phyloP scores from a whole-genome alignment of 2,329 filamentous ascomycete genomes.

The Rutstroemia sp. region DNA sequence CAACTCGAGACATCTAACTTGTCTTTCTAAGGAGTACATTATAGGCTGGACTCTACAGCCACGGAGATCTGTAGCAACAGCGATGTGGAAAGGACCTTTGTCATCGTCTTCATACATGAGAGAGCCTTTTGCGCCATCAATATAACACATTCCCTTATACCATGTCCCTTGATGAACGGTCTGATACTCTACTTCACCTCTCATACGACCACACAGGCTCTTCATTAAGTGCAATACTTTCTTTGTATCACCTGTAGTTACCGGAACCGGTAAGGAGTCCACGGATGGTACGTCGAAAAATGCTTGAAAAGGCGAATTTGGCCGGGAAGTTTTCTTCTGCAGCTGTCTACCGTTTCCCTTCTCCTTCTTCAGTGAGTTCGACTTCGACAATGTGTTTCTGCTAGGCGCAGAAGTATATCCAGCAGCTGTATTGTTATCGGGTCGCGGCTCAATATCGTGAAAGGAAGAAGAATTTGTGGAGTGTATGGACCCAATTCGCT shows the following conservation, averaged over 20 bases:
- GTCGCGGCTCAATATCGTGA: constrained; percentile 38
- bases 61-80: constrained; percentile 65
- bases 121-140: constrained; percentile 68
- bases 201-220: constrained; percentile 70
- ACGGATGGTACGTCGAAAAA: constrained; percentile 47
- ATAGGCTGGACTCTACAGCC: constrained; percentile 62
- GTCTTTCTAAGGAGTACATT: constrained; percentile 36
- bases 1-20: constrained; percentile 46
- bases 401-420: constrained; percentile 27
- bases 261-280: constrained; percentile 51
- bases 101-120: constrained; percentile 69
- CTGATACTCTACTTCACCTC: constrained; percentile 68
- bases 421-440: constrained; percentile 35
- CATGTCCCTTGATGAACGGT: constrained; percentile 54
- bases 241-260: constrained; percentile 60
- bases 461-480: constrained; percentile 50
- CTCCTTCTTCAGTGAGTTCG: constrained; percentile 34
- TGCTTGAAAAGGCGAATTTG: constrained; percentile 42
- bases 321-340: constrained; percentile 48
- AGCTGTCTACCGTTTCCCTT: constrained; percentile 36
- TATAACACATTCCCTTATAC: constrained; percentile 66
- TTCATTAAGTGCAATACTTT: constrained; percentile 72
- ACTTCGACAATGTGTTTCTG: constrained; percentile 27
- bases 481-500: constrained; percentile 64
- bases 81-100: constrained; percentile 54